Conservation (phyloP, 805 yeast genomes). For the Ogataea populi-albae region DNA sequence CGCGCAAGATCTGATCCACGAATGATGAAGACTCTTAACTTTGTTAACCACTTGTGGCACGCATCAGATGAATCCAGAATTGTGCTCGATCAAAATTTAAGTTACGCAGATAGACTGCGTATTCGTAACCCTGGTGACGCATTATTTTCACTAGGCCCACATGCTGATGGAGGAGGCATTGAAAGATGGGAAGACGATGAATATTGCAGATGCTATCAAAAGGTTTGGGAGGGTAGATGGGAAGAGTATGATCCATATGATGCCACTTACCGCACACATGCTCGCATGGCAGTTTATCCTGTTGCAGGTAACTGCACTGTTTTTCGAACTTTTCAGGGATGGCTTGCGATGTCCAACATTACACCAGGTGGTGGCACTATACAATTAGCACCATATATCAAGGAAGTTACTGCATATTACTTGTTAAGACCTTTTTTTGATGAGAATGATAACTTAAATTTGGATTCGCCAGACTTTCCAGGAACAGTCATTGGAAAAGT, state of each 20-base stretch:
- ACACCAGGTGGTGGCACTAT: conserved; percentile 41
- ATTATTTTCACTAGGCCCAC: conserved; percentile 36
- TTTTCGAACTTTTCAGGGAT: conserved; percentile 44
- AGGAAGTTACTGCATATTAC: conserved; percentile 37
- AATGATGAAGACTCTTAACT: conserved; percentile 23
- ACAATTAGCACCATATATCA: conserved; percentile 35
- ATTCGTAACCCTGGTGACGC: conserved; percentile 38
- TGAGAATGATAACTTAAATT: conserved; percentile 31
- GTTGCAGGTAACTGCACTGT: conserved; percentile 22
- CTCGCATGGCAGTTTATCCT: conserved; percentile 34
- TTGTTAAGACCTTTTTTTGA: conserved; percentile 40
- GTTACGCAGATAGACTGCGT: conserved; percentile 42
- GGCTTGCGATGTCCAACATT: conserved; percentile 38
- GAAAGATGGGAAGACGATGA: conserved; percentile 46
- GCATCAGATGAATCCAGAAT: conserved; percentile 18
- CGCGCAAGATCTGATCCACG: conserved; percentile 38
- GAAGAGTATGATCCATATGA: conserved; percentile 42
- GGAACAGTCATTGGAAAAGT: conserved; percentile 39
- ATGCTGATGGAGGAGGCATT: conserved; percentile 40
- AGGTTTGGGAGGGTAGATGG: conserved; percentile 40
- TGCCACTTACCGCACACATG: conserved; percentile 33
- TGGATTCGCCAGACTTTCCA: conserved; percentile 36
- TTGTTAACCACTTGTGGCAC: conserved; percentile 11
- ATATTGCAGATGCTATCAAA: conserved; percentile 34
- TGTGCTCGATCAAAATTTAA: conserved; percentile 30